Conservation (phyloP, 805 yeast species). For the Grigorovia humatica region DNA sequence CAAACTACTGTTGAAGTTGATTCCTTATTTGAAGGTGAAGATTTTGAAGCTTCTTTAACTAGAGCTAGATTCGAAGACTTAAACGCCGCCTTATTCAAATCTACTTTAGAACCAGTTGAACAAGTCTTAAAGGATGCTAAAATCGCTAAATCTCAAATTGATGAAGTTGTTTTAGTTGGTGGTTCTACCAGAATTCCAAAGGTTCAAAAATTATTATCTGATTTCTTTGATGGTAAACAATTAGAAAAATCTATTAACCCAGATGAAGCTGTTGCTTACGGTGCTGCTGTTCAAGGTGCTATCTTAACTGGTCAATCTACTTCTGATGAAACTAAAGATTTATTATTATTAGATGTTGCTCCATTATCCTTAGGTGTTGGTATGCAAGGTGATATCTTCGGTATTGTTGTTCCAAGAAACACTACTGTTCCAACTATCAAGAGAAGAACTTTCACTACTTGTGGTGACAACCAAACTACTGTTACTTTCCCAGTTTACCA, state of each 20-base stretch:
- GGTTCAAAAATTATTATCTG: slow-evolving; percentile 89
- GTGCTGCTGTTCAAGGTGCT: slow-evolving; percentile 98
- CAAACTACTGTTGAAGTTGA: slow-evolving; percentile 94
- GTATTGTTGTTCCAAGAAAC: slow-evolving; percentile 98
- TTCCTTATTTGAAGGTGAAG: slow-evolving; percentile 88
- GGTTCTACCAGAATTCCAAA: slow-evolving; percentile 98
- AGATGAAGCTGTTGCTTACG: slow-evolving; percentile 98
- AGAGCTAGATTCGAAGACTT: slow-evolving; percentile 97
- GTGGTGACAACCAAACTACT: slow-evolving; percentile 96
- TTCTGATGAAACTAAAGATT: slow-evolving; percentile 91
- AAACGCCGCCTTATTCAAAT: slow-evolving; percentile 88
- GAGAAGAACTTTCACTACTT: slow-evolving; percentile 98
- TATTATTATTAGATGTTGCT: slow-evolving; percentile 90
- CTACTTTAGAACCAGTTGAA: slow-evolving; percentile 91
- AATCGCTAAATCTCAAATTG: slow-evolving; percentile 78
- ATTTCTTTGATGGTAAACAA: slow-evolving; percentile 95
- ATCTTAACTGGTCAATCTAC: slow-evolving; percentile 92
- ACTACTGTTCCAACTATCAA: slow-evolving; percentile 98
- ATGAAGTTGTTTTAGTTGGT: slow-evolving; percentile 93
- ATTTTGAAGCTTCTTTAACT: slow-evolving; percentile 91
- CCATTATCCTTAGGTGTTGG: slow-evolving; percentile 99
- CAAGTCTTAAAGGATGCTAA: slow-evolving; percentile 86
- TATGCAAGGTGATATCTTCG: slow-evolving; percentile 98
- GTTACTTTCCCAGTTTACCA: slow-evolving; percentile 98
- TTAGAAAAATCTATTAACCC: slow-evolving; percentile 96